Percentiles rank a stretch among this genome's conserved stretches.
Evolutionary conservation across 2,329 filamentous ascomycete genomes (phyloP).

Genomic region (Domatiomyces globalis): DNA sequence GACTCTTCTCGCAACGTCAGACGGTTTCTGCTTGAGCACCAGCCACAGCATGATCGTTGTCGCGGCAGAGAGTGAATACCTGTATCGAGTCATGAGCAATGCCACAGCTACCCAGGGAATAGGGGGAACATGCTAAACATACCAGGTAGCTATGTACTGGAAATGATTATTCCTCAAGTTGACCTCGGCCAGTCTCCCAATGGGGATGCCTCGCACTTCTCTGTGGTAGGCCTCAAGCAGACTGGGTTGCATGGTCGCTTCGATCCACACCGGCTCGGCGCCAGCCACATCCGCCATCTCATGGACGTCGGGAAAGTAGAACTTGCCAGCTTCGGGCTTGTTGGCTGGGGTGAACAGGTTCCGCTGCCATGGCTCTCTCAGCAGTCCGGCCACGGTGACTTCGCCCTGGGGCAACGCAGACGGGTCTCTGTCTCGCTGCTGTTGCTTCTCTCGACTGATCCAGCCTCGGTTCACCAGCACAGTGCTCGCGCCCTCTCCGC

Average conservation of each 20-base stretch:
- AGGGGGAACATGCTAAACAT: slow-evolving; percentile 25
- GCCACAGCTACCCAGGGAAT: slow-evolving; percentile 1
- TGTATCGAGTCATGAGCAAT: slow-evolving; percentile 28
- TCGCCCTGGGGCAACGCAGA: slow-evolving; percentile 54
- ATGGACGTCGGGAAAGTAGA: slow-evolving; percentile 86
- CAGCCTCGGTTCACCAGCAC: slow-evolving; percentile 83
- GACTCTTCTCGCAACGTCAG: slow-evolving; percentile 57
- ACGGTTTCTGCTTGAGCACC: slow-evolving; percentile 75
- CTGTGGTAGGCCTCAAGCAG: slow-evolving; percentile 62
- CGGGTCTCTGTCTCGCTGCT: slow-evolving; percentile 45
- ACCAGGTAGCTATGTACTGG: slow-evolving; percentile 99
- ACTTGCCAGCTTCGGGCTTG: slow-evolving; percentile 64
- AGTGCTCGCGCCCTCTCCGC: slow-evolving; percentile 46
- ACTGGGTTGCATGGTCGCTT: slow-evolving; percentile 84
- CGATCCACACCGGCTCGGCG: slow-evolving; percentile 83
- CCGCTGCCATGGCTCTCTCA: slow-evolving; percentile 87
- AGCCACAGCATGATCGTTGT: slow-evolving; percentile 95
- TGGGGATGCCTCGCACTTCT: slow-evolving; percentile 68
- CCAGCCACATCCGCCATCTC: slow-evolving; percentile 78
- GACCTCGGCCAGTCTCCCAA: slow-evolving; percentile 75
- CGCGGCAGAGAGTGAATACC: slow-evolving; percentile 72
- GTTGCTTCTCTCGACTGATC: slow-evolving; percentile 63
- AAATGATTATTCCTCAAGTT: slow-evolving; percentile 92
- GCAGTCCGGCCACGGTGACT: slow-evolving; percentile 66
- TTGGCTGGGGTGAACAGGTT: slow-evolving; percentile 96